Evolutionary conservation across 2,329 filamentous ascomycete species (phyloP), one percentile per base, ranked within the genome.

Genomic region (Fusarium robinianum): DNA sequence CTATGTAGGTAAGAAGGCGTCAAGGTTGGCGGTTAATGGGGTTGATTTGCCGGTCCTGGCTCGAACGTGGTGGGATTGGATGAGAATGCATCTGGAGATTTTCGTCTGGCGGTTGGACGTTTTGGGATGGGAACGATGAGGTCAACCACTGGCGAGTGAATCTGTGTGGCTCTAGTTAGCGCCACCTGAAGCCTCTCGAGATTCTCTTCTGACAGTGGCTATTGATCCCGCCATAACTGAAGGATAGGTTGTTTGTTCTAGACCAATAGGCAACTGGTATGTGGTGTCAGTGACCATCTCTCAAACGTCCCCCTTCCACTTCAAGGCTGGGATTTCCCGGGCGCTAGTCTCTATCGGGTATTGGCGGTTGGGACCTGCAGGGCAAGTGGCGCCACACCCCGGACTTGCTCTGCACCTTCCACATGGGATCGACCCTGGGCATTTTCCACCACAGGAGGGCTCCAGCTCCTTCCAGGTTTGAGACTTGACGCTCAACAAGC

Each of bases 41-140:
- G 23, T 14, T 33, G 37, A 38, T 46, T 58, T 31, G 43, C 26
- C 23, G 16, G 32, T 15, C 24, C 19, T 37, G 17, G 40, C 40
- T 42, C 11, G 35, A 22, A 46, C 35, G 39, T 29, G 24, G 19
- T 18, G 30, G 51, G 53, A 60, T 55, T 60, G 57, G 57, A 47
- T 44, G 45, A 38, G 45, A 44, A 31, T 27, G 25, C 17, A 9
- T 29, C 26, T 32, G 16, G 33, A 21, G 33, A 21, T 31, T 58
- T 58, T 46, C 53, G 37, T 38, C 33, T 49, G 54, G 57, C 57
- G 57, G 57, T 52, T 59, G 57, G 53, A 60, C 33, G 37, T 38
- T 29, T n/a, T n/a, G 25, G 14, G 45, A 25, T 31, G 21, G 22
- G 39, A 18, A 35, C 24, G 41, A 40, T 41, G 48, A 45, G 29